Conservation (phyloP, 2,329 filamentous ascomycete species). For the Colletotrichum viniferum region DNA sequence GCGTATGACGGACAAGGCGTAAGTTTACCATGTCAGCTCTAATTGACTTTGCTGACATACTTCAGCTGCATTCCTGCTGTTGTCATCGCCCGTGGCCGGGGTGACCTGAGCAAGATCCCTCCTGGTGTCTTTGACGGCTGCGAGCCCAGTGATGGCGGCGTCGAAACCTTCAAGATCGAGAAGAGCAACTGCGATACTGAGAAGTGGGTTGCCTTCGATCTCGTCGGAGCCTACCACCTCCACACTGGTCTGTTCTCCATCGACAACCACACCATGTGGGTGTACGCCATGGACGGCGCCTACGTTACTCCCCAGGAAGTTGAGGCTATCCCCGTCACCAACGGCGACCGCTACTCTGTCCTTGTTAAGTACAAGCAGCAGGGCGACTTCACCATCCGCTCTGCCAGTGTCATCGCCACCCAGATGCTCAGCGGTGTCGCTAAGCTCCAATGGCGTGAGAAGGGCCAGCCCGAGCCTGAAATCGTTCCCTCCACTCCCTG, state of each 20-base stretch:
- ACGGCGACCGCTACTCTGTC: conserved; percentile 59
- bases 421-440: conserved; percentile 62
- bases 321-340: conserved; percentile 38
- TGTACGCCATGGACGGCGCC: conserved; percentile 58
- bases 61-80: conserved; percentile 42
- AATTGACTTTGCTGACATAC: not conserved
- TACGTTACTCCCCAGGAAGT: conserved; percentile 55
- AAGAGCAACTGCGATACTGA: conserved; percentile 34
- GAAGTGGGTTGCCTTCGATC: conserved; percentile 59
- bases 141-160: conserved; percentile 44
- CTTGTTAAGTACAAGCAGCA: conserved; percentile 49
- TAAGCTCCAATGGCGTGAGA: conserved; percentile 42
- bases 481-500: conserved; percentile 39
- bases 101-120: conserved; percentile 43
- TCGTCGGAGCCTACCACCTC: conserved; percentile 57
- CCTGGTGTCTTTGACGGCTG: conserved; percentile 50
- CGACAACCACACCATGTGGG: conserved; percentile 57
- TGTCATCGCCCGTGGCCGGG: conserved; percentile 38
- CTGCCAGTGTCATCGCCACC: conserved; percentile 49
- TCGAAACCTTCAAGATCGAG: conserved; percentile 42
- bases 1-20: conserved; percentile 47
- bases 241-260: conserved; percentile 51
- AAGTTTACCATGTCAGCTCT: not conserved
- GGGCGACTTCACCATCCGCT: conserved; percentile 59
- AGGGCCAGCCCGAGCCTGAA: conserved; percentile 18